Evolutionary conservation across 2,329 filamentous ascomycete species (phyloP).

Genomic region (Pleurostoma richardsiae): DNA sequence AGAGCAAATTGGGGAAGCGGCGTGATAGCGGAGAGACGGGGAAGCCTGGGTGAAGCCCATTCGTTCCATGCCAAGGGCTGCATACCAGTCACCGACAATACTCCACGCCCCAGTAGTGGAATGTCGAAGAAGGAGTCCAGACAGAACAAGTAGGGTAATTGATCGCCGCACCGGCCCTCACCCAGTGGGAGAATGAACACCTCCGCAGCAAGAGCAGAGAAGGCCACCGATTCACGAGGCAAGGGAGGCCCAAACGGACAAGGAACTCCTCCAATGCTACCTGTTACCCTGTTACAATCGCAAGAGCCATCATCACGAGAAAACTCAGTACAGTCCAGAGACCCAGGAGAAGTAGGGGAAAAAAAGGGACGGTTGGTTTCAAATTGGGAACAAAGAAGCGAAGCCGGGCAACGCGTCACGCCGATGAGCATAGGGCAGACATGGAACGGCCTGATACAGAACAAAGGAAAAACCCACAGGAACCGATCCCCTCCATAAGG

Average conservation of each 20-base stretch:
- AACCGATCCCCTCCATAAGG: too few relatives aligned
- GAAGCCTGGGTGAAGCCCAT: not conserved
- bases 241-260: constrained; percentile 1
- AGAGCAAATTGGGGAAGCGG: too few relatives aligned
- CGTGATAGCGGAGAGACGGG: too few relatives aligned
- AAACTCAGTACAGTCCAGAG: not conserved
- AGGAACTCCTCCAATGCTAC: constrained; percentile 13
- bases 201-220: constrained; percentile 5
- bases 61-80: not conserved
- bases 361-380: too few relatives aligned
- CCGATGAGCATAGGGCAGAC: too few relatives aligned
- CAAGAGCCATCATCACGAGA: not conserved
- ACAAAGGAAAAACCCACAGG: too few relatives aligned
- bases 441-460: too few relatives aligned
- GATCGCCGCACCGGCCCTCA: constrained; percentile 1
- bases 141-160: not conserved
- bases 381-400: too few relatives aligned
- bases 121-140: not conserved
- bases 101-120: not conserved
- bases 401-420: too few relatives aligned
- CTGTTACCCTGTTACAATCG: not conserved
- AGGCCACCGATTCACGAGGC: not conserved
- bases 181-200: constrained; percentile 4
- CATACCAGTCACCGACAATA: not conserved
- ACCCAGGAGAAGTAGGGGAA: too few relatives aligned